These are phyloP conservation scores for Sugiyamaella floridensis DNA, from an alignment of 805 yeast species.

Conservation along the genomic window DNA sequence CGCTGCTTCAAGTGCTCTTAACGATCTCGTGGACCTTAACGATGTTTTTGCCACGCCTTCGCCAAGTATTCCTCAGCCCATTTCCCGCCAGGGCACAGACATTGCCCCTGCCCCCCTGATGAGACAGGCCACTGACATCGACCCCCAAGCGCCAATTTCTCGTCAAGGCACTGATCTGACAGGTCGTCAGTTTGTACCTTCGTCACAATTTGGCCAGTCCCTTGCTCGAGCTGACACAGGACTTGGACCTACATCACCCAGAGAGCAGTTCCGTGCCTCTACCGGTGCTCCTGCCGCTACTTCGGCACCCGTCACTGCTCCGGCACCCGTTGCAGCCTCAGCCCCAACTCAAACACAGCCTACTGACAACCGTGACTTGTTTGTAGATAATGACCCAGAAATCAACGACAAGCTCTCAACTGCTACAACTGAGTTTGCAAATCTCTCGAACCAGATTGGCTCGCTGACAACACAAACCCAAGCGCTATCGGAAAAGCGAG, in stretches of 20 bases:
- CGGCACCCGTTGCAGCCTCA: constrained; percentile 14
- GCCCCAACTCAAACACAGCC: constrained; percentile 15
- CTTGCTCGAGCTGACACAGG: constrained; percentile 37
- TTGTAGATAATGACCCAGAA: constrained; percentile 48
- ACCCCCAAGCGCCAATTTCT: not conserved
- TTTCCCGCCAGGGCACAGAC: not conserved
- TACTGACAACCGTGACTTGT: constrained; percentile 39
- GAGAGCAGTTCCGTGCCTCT: constrained; percentile 1
- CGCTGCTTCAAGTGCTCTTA: constrained; percentile 21
- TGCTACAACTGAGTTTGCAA: constrained; percentile 81
- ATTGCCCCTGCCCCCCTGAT: constrained; percentile 10
- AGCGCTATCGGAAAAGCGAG: constrained; percentile 59
- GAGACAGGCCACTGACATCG: not conserved
- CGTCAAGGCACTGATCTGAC: constrained; percentile 7
- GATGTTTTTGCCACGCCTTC: constrained; percentile 44
- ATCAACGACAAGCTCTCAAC: constrained; percentile 62
- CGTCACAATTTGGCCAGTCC: constrained; percentile 79
- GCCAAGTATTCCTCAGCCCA: constrained; percentile 31
- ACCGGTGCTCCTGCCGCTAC: constrained; percentile 15
- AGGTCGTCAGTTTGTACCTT: constrained; percentile 55
- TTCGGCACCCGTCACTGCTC: constrained; percentile 21
- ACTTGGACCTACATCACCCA: constrained; percentile 7
- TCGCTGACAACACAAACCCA: constrained; percentile 73
- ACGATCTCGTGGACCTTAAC: constrained; percentile 39
- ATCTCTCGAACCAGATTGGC: constrained; percentile 74